Conservation (phyloP, 169 alveolate species). For the Perkinsus chesapeaki region DNA sequence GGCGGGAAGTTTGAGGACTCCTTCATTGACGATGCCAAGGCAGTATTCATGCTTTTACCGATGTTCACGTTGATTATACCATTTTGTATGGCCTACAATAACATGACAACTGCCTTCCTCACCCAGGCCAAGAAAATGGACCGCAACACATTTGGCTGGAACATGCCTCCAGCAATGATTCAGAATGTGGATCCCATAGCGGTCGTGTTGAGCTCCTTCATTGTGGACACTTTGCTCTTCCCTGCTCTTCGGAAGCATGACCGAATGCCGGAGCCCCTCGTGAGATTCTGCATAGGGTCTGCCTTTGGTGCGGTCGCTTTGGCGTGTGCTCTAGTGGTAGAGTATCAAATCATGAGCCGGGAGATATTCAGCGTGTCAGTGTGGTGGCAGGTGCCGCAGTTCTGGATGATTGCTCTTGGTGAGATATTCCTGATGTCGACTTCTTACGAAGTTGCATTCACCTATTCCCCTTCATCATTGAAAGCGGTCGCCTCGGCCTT, state of each 20-base stretch:
- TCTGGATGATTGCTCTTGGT: not conserved
- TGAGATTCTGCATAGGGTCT: not conserved
- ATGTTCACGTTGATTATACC: not conserved
- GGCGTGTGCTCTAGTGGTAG: not conserved
- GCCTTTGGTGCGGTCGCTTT: not conserved
- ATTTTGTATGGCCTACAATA: not conserved
- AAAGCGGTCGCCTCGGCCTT: not conserved
- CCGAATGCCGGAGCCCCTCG: not conserved
- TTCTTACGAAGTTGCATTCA: no score
- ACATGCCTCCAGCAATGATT: not conserved
- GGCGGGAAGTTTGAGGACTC: not conserved
- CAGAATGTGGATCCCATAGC: not conserved
- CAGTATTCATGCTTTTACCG: not conserved
- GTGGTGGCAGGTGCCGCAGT: not conserved
- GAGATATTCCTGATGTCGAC: no score
- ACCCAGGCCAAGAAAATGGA: not conserved
- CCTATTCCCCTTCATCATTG: not conserved
- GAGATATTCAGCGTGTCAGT: not conserved
- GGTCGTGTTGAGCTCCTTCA: not conserved
- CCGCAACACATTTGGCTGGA: not conserved
- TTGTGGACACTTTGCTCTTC: not conserved
- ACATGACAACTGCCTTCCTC: not conserved
- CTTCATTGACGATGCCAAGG: not conserved
- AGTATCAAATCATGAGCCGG: not conserved
- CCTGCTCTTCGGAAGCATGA: not conserved